phyloP scores from a whole-genome alignment of 306 rosid species.

The Cucumis cinereus region DNA sequence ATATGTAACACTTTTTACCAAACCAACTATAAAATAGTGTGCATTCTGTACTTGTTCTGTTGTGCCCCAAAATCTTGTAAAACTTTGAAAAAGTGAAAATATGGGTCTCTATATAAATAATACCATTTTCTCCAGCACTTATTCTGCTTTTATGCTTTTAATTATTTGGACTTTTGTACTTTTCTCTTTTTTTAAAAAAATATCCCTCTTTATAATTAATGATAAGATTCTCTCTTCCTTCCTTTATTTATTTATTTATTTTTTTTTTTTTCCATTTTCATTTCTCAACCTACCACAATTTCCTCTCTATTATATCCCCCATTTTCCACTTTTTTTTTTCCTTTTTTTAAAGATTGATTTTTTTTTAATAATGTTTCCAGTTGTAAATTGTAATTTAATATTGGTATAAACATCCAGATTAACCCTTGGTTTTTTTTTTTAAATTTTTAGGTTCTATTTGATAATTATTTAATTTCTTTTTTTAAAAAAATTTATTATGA shows the following conservation, averaged over 20 bases:
- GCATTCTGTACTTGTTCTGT: background rate
- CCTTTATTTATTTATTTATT: no score
- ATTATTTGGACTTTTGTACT: background rate
- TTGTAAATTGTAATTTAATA: background rate
- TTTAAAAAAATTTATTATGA: no score
- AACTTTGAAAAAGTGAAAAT: background rate
- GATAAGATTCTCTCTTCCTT: background rate
- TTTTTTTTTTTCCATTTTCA: no score
- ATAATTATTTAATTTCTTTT: no score
- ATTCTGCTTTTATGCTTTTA: background rate
- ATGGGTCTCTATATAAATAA: background rate
- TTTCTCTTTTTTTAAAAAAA: background rate
- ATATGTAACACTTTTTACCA: background rate
- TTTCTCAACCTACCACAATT: background rate
- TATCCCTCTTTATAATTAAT: background rate
- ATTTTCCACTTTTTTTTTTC: background rate
- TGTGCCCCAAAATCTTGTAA: background rate
- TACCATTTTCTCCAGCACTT: background rate
- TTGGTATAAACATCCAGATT: background rate
- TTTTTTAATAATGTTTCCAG: background rate
- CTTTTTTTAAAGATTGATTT: background rate
- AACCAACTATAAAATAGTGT: background rate
- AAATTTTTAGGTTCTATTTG: no score
- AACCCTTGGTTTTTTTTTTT: no score
- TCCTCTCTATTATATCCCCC: background rate